Percentiles rank a stretch among this genome's conserved stretches.
Conservation (phyloP, 2,329 filamentous ascomycete species). For the Purpureocillium takamizusanense region DNA sequence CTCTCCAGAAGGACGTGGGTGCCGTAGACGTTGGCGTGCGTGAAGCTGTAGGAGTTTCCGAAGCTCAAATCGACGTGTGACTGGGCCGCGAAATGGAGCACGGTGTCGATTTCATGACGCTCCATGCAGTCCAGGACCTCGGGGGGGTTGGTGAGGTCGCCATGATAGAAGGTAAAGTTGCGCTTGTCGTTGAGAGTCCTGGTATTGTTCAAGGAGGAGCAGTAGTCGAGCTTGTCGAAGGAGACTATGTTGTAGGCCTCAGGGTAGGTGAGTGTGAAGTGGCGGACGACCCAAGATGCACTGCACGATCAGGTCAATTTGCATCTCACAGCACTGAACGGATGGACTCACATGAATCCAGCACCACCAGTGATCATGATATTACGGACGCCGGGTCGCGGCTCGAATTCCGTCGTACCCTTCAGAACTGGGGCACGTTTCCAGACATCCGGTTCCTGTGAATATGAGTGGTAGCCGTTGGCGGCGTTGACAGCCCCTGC, state of each 20-base stretch:
- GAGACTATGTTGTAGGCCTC: slow-evolving; percentile 69
- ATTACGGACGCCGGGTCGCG: slow-evolving; percentile 61
- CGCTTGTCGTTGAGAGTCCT: slow-evolving; percentile 54
- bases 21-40: slow-evolving; percentile 72
- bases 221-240: slow-evolving; percentile 81
- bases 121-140: slow-evolving; percentile 65
- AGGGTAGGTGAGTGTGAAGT: slow-evolving; percentile 66
- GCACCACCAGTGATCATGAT: slow-evolving; percentile 80
- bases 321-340: neutral
- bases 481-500: slow-evolving; percentile 15
- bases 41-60: slow-evolving; percentile 74
- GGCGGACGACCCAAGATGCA: slow-evolving; percentile 75
- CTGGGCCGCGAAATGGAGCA: slow-evolving; percentile 81
- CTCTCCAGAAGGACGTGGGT: slow-evolving; percentile 77
- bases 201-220: slow-evolving; percentile 72
- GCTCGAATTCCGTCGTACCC: slow-evolving; percentile 62
- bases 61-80: slow-evolving; percentile 79
- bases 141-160: slow-evolving; percentile 63
- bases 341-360: slow-evolving; percentile 65
- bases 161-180: slow-evolving; percentile 74
- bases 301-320: slow-evolving; percentile 28
- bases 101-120: slow-evolving; percentile 64
- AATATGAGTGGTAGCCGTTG: slow-evolving; percentile 30
- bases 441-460: slow-evolving; percentile 57
- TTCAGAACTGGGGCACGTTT: slow-evolving; percentile 60